Percentiles rank a stretch among this genome's conserved stretches.
Conservation (phyloP, 75 land plant species). For the Selaginella tamariscina region DNA sequence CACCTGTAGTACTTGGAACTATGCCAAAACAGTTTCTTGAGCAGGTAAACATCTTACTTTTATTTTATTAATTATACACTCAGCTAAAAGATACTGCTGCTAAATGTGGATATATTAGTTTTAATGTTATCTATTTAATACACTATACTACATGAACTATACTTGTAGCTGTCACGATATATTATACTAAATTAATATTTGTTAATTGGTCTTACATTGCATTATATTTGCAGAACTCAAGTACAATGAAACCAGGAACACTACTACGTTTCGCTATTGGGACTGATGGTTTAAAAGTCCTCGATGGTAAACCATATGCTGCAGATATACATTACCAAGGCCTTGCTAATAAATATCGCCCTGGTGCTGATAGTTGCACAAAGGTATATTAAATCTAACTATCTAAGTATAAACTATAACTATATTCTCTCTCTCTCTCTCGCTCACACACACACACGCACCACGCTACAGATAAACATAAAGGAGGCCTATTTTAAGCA, state of each 20-base stretch:
- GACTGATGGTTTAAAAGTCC: conserved; percentile 52
- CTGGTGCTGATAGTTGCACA: conserved; percentile 73
- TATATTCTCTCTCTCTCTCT: neutral
- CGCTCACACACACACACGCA: too few relatives aligned
- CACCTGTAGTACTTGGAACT: conserved; percentile 54
- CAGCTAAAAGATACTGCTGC: too few relatives aligned
- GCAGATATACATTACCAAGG: conserved; percentile 66
- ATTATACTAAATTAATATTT: too few relatives aligned
- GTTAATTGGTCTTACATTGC: too few relatives aligned
- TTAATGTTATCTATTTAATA: too few relatives aligned
- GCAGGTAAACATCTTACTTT: conserved; percentile 27
- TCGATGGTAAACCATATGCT: conserved; percentile 55
- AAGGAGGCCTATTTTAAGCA: too few relatives aligned
- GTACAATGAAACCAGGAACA: conserved; percentile 38
- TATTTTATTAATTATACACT: too few relatives aligned
- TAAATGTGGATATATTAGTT: too few relatives aligned
- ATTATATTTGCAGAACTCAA: conserved; percentile 34
- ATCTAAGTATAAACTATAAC: neutral
- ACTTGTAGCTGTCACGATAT: too few relatives aligned
- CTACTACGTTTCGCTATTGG: conserved; percentile 63
- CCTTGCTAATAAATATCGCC: conserved; percentile 51
- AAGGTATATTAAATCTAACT: conserved; percentile 36
- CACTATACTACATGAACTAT: too few relatives aligned
- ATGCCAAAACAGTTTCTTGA: conserved; percentile 34
- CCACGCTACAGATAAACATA: too few relatives aligned